Evolutionary conservation across 176 grass and related monocot species (phyloP).

Genomic region (Tillandsia fasciculata): DNA sequence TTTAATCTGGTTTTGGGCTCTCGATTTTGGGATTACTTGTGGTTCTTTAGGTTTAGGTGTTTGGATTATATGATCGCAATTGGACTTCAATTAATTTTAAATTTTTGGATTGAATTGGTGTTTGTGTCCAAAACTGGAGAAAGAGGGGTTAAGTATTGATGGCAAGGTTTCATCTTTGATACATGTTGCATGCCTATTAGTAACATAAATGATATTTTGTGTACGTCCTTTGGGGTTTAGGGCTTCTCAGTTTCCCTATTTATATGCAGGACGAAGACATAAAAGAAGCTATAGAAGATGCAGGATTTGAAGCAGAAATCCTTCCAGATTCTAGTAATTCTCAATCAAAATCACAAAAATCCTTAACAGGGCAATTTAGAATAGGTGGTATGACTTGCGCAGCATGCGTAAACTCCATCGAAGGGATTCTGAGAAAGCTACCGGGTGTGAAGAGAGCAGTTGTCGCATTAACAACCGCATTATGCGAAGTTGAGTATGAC

Average conservation of each 20-base stretch:
- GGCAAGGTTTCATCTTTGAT: too few species aligned
- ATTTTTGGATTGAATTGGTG: too few species aligned
- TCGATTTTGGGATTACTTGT: slow-evolving; percentile 1
- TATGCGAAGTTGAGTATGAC: slow-evolving; percentile 71
- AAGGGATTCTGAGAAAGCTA: slow-evolving; percentile 70
- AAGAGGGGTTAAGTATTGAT: too few species aligned
- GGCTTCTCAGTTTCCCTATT: background rate
- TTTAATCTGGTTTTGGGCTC: background rate
- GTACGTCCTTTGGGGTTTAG: too few species aligned
- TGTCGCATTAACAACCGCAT: slow-evolving; percentile 73
- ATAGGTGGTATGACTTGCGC: slow-evolving; percentile 94
- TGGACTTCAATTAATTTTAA: too few species aligned
- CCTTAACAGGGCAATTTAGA: slow-evolving; percentile 73
- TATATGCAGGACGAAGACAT: slow-evolving; percentile 77
- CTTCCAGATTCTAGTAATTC: slow-evolving; percentile 56
- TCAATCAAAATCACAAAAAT: slow-evolving; percentile 48
- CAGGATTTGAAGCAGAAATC: slow-evolving; percentile 84
- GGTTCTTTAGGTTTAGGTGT: too few species aligned
- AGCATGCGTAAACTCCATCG: slow-evolving; percentile 86
- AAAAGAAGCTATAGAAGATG: slow-evolving; percentile 77
- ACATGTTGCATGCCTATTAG: too few species aligned
- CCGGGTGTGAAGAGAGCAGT: slow-evolving; percentile 77
- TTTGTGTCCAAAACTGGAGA: too few species aligned
- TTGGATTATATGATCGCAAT: too few species aligned
- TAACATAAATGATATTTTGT: too few species aligned